phyloP scores from a whole-genome alignment of 768 basidiomycete genomes.

The Pulveroboletus sp. region DNA sequence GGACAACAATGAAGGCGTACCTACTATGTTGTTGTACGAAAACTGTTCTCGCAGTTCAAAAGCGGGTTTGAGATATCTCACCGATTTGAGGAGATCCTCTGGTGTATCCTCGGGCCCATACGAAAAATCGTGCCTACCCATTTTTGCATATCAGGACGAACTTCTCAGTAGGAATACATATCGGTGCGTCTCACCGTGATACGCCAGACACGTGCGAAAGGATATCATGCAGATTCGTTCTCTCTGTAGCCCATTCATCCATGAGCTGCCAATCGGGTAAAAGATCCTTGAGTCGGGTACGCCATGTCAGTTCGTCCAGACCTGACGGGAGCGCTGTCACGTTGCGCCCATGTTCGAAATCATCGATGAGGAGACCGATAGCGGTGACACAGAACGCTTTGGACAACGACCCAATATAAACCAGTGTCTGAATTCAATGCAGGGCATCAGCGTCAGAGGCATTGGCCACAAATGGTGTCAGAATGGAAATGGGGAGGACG shows the following conservation, averaged over 20 bases:
- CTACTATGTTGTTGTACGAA: slow-evolving; percentile 39
- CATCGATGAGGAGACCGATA: slow-evolving; percentile 42
- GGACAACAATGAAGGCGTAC: neutral
- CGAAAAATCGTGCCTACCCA: slow-evolving; percentile 33
- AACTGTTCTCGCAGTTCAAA: slow-evolving; percentile 37
- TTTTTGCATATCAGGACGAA: too few relatives aligned
- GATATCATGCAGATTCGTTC: slow-evolving; percentile 36
- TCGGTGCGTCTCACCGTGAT: slow-evolving; percentile 25
- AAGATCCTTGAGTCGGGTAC: slow-evolving; percentile 35
- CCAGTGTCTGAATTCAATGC: slow-evolving; percentile 32
- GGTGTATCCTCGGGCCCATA: slow-evolving; percentile 30
- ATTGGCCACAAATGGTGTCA: too few relatives aligned
- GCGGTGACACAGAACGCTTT: slow-evolving; percentile 40
- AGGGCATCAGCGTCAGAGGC: too few relatives aligned
- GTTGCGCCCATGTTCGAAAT: slow-evolving; percentile 36
- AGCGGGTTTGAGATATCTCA: slow-evolving; percentile 31
- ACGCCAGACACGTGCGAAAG: slow-evolving; percentile 42
- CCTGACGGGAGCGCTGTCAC: slow-evolving; percentile 32
- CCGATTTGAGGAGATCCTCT: slow-evolving; percentile 15
- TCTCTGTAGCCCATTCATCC: slow-evolving; percentile 38
- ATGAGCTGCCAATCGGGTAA: slow-evolving; percentile 42
- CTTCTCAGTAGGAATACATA: too few relatives aligned
- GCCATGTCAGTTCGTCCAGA: slow-evolving; percentile 33
- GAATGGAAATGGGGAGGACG: too few relatives aligned
- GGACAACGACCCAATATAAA: slow-evolving; percentile 36